A percentile compares a stretch with the other conserved stretches of the same genome.
Evolutionary conservation across 805 yeast genomes (phyloP).

Genomic region (Candida berthetii): DNA sequence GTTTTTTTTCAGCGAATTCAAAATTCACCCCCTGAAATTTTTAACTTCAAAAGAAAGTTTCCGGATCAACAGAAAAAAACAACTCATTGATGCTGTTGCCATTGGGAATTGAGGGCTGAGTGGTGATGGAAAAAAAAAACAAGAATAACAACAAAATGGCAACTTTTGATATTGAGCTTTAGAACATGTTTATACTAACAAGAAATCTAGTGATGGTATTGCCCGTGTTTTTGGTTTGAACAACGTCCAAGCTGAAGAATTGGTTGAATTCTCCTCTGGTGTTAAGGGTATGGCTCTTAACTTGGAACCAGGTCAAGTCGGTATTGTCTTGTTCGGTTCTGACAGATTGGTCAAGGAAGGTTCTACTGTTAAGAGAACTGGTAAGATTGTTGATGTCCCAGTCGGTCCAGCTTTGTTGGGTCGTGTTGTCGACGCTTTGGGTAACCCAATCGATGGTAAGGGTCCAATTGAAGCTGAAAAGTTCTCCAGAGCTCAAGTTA

Average conservation of each 20-base stretch:
- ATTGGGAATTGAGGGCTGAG: not conserved
- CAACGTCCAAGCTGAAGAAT: conserved; percentile 99
- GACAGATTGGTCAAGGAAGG: conserved; percentile 99
- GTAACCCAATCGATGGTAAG: conserved; percentile 99
- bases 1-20: conserved; percentile 2
- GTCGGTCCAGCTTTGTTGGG: conserved; percentile 98
- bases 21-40: conserved; percentile 8
- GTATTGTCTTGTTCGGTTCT: conserved; percentile 99
- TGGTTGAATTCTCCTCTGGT: conserved; percentile 98
- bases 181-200: conserved; percentile 29
- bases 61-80: not conserved
- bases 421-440: conserved; percentile 99
- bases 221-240: conserved; percentile 99
- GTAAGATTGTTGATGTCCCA: conserved; percentile 98
- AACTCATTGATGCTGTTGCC: too few relatives aligned
- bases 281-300: conserved; percentile 99
- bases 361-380: conserved; percentile 99
- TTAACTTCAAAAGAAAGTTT: not conserved
- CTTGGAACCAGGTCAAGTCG: conserved; percentile 99
- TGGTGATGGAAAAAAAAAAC: too few relatives aligned
- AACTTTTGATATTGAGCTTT: too few relatives aligned
- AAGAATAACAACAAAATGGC: too few relatives aligned
- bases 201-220: conserved; percentile 86
- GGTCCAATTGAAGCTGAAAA: conserved; percentile 90
- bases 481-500: conserved; percentile 93